Evolutionary conservation across 2,329 filamentous ascomycete species (phyloP), one percentile per base, ranked within the genome.

Genomic region (Boeremia exigua): DNA sequence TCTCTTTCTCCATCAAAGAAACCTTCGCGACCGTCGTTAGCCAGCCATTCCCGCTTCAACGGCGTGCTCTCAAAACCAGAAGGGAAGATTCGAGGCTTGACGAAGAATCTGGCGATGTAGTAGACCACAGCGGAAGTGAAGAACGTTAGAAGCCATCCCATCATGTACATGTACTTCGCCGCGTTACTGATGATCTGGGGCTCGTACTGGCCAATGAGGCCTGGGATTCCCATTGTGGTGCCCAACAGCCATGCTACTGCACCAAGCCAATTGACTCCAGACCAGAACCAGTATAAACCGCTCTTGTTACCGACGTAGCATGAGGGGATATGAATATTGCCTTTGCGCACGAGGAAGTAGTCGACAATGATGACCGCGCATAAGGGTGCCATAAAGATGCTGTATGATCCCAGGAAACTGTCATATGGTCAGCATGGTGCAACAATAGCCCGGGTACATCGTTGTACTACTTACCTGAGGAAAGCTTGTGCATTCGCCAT

Each of bases 321-420:
- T 1, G 70, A 74, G 0, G 76, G 75, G 5, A 78, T 66, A 48
- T 79, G 75, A 9, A 79, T 56, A 38, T 79, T 79, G 6, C 77
- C 75, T 46, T 76, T 78, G 6, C 75, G 67, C 4, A 68, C 56
- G 37, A 77, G 34, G 61, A 48, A 54, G 29, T 78, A 79, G 57
- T 80, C 78, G 12, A 77, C 67, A 8, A 79, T 73, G 65, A 77
- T 75, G 34, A 60, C 54, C 71, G 69, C 71, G 33, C 68, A 70
- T 6, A 79, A 70, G 0, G 79, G 78, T 46, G 73, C 74, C 54
- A 80, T 65, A 62, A 80, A 79, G 44, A 77, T 72, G 7, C 71
- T 69, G 55, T 79, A 80, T 1, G 70, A 74, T 6, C 73, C 72
- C 0, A 80, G 62, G 58, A 80, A 80, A 5, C 76, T 79, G 1